phyloP scores from a whole-genome alignment of 805 yeast species.

The Metschnikowia kunwiensis region DNA sequence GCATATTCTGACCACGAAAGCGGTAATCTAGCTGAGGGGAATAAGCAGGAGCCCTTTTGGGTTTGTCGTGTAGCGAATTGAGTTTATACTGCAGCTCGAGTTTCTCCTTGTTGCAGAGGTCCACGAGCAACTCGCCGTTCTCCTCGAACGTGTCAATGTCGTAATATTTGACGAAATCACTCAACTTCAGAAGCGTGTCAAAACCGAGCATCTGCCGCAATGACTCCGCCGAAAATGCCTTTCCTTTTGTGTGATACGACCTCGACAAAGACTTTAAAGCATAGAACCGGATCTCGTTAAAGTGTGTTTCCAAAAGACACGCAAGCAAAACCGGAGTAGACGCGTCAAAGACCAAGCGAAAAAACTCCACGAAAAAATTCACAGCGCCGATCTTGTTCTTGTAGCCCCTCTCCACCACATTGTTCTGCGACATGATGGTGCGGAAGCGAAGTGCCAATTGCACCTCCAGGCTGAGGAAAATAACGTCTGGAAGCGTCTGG shows the following conservation, averaged over 20 bases:
- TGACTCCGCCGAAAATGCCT: conserved; percentile 52
- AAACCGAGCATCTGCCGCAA: conserved; percentile 60
- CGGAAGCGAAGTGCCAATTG: conserved; percentile 74
- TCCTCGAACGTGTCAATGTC: conserved; percentile 45
- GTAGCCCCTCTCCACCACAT: conserved; percentile 52
- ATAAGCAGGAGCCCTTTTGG: conserved; percentile 35
- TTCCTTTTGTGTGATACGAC: conserved; percentile 67
- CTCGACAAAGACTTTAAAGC: conserved; percentile 66
- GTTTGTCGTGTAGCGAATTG: conserved; percentile 36
- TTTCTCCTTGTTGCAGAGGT: conserved; percentile 42
- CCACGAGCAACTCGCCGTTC: conserved; percentile 30
- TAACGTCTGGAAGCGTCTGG: conserved; percentile 59
- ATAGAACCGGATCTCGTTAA: conserved; percentile 73
- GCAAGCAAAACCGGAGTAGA: conserved; percentile 64
- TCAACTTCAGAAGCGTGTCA: conserved; percentile 53
- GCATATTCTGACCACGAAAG: conserved; percentile 22
- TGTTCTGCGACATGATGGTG: conserved; percentile 61
- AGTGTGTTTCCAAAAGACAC: conserved; percentile 74
- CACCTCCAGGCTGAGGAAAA: conserved; percentile 54
- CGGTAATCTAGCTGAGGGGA: conserved; percentile 32
- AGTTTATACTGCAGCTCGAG: conserved; percentile 38
- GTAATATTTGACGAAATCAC: conserved; percentile 60
- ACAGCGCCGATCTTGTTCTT: conserved; percentile 51
- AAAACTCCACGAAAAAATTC: conserved; percentile 62
- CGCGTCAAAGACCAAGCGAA: conserved; percentile 46